These are phyloP conservation scores for Heterobasidion annosum DNA, from an alignment of 1,284 basidiomycete species.

Conservation along the genomic window DNA sequence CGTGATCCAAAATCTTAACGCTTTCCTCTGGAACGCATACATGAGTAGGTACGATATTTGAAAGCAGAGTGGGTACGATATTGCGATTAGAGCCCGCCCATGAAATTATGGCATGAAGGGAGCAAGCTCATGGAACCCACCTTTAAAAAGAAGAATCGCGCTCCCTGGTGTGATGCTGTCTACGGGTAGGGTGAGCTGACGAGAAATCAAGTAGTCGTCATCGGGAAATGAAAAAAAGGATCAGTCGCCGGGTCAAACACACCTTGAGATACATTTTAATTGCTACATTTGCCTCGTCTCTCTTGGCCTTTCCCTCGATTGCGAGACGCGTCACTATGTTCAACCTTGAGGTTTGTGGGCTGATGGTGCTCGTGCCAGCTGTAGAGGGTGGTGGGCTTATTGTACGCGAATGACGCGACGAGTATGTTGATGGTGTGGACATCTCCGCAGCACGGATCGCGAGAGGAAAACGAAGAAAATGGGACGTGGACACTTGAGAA, in stretches of 20 bases:
- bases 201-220: background rate
- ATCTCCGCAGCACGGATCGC: background rate
- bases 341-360: conserved; percentile 33
- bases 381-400: conserved; percentile 33
- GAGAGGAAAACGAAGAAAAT: background rate
- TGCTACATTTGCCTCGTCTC: conserved; percentile 47
- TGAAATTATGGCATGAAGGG: background rate
- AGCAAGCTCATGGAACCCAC: conserved; percentile 24
- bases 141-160: conserved; percentile 64
- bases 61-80: background rate
- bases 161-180: conserved; percentile 55
- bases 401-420: conserved; percentile 24
- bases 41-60: background rate
- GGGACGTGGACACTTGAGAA: background rate
- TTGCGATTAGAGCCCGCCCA: background rate
- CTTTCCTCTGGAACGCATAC: conserved; percentile 51
- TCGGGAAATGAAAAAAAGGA: background rate
- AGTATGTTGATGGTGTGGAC: conserved; percentile 6
- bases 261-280: conserved; percentile 74
- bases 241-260: conserved; percentile 11
- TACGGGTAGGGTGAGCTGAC: conserved; percentile 57
- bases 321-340: conserved; percentile 67
- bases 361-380: conserved; percentile 22
- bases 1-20: conserved; percentile 58
- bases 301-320: conserved; percentile 64